phyloP scores from a whole-genome alignment of 441 rosid genomes.

The California macrophylla region DNA sequence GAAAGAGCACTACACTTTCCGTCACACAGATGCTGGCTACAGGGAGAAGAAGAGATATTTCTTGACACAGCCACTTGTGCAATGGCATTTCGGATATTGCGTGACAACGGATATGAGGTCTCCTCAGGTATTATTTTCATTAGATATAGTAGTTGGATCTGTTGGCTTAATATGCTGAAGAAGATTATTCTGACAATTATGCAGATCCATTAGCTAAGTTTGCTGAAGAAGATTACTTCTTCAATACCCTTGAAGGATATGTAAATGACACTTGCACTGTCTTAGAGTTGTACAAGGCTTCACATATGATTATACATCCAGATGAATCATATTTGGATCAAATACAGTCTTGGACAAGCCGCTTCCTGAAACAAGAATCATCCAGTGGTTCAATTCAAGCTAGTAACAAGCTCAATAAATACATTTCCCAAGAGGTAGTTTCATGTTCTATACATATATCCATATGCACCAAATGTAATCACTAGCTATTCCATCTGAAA shows the following conservation, averaged over 20 bases:
- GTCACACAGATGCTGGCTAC: constrained; percentile 55
- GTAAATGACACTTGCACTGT: constrained; percentile 16
- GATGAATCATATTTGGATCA: constrained; percentile 40
- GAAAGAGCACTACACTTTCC: neutral
- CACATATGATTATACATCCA: constrained; percentile 40
- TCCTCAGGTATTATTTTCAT: constrained; percentile 42
- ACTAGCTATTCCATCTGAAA: neutral
- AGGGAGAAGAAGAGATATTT: constrained; percentile 57
- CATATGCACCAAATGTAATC: no score
- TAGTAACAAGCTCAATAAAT: no score
- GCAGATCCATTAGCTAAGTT: constrained; percentile 46
- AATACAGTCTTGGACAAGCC: constrained; percentile 42
- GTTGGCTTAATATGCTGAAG: no score
- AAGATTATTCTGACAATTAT: neutral
- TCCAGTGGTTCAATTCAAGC: constrained; percentile 22
- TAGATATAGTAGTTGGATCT: no score
- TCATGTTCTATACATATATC: no score
- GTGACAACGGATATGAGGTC: constrained; percentile 47
- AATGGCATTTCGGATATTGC: constrained; percentile 55
- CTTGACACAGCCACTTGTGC: constrained; percentile 36
- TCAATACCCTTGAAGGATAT: constrained; percentile 45
- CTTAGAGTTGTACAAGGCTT: constrained; percentile 57
- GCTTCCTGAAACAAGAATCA: constrained; percentile 38
- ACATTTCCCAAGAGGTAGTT: no score
- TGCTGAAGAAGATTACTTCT: constrained; percentile 42